Evolutionary conservation across 768 basidiomycete genomes (phyloP), one percentile per base, ranked within the genome.

Genomic region (Lentinula lateritia): DNA sequence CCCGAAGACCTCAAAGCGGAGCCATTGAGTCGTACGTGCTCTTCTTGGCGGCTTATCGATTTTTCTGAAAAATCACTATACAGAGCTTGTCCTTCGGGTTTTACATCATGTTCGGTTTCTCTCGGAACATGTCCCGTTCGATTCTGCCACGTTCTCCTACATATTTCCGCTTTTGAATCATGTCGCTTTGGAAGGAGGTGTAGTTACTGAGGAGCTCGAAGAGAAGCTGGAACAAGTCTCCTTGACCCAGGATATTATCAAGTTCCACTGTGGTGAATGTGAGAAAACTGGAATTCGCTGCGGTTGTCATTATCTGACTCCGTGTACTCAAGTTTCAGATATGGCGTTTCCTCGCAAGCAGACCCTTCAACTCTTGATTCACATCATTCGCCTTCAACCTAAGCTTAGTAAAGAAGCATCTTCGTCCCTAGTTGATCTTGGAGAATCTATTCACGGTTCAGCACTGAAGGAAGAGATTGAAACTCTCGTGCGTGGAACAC

Each of bases 131-230:
- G 74, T 83, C 0, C 85, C 93, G 0, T 88, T 98, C 55, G 93
- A 96, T 69, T 81, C 89, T 0, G 85, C 92, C 1, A 95, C 94
- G 0, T 96, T 92, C 73, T 85, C 91, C 0, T 92, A 95, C 65
- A 74, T 84, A 0, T 89, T 87, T 52, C 90, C 93, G 7, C 78
- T 98, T 12, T 74, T 98, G 4, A 83, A 77, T 9, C 81, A 83
- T 50, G 84, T 97, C 18, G 76, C 94, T 7, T 68, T 75, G 1
- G 78, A 79, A 32, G 93, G 93, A 5, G 94, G 93, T 0, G 75
- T 95, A 9, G 75, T 78, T 0, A 75, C 81, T 0, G 77, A 78
- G 15, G 85, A 90, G 50, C 86, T 85, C 45, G 93, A 94, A 45
- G 89, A 89, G 61, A 83, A 83, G 0, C 76, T 94, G 38, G 83